A percentile compares a stretch with the other conserved stretches of the same genome.
Evolutionary conservation across 495 filamentous ascomycete genomes (phyloP).

Genomic region (Filosporella fistucella): DNA sequence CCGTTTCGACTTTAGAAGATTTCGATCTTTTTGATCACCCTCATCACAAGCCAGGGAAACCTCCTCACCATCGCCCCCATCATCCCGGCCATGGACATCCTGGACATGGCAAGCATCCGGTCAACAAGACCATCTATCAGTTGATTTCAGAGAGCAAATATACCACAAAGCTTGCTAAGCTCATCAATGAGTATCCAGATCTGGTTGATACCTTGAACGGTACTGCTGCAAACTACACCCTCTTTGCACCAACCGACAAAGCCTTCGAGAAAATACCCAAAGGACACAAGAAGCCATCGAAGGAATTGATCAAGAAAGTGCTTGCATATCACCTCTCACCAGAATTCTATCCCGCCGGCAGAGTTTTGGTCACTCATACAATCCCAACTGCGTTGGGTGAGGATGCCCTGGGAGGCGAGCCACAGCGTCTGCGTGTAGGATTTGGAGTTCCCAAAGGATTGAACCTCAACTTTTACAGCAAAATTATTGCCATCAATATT

Average conservation of each 20-base stretch:
- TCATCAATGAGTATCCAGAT: slow-evolving; percentile 66
- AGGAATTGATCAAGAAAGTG: slow-evolving; percentile 59
- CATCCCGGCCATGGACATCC: slow-evolving; percentile 25
- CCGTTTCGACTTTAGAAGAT: slow-evolving; percentile 22
- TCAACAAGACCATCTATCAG: slow-evolving; percentile 74
- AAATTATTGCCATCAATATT: slow-evolving; percentile 60
- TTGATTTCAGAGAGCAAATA: slow-evolving; percentile 68
- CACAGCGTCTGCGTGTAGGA: slow-evolving; percentile 65
- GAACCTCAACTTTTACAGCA: slow-evolving; percentile 68
- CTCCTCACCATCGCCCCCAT: slow-evolving; percentile 24
- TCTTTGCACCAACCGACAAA: slow-evolving; percentile 73
- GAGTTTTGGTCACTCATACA: slow-evolving; percentile 58
- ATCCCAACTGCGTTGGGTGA: slow-evolving; percentile 61
- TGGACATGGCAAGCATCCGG: slow-evolving; percentile 24
- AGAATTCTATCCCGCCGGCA: slow-evolving; percentile 54
- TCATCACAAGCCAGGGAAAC: slow-evolving; percentile 17
- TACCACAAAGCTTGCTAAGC: slow-evolving; percentile 67
- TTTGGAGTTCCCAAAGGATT: slow-evolving; percentile 47
- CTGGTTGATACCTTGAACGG: slow-evolving; percentile 67
- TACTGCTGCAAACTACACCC: slow-evolving; percentile 63
- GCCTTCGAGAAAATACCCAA: slow-evolving; percentile 54
- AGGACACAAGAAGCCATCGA: slow-evolving; percentile 47
- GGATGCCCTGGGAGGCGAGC: slow-evolving; percentile 37
- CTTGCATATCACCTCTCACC: slow-evolving; percentile 68
- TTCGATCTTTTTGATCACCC: slow-evolving; percentile 28